Conservation (phyloP, 2,329 filamentous ascomycete species). For the Trichoderma sp. region DNA sequence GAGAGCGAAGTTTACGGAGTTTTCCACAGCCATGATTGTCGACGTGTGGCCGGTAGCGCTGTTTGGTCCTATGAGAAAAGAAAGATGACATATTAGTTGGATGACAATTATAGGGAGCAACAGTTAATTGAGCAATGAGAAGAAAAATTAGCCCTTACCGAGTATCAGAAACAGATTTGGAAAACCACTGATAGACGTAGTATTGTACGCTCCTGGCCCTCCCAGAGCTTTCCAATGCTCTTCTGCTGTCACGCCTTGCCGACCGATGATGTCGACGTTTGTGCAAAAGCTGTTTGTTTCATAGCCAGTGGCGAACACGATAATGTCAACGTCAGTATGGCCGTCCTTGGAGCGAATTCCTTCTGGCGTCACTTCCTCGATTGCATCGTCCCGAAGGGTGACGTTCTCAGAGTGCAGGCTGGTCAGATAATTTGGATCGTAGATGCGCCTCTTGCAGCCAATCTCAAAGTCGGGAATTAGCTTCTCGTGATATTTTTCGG, state of each 20-base stretch:
- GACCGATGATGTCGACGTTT: slow-evolving; percentile 57
- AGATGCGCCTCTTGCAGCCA: slow-evolving; percentile 67
- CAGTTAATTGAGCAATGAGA: neutral
- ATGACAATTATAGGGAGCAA: neutral
- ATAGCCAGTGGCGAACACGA: slow-evolving; percentile 66
- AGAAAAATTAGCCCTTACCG: slow-evolving; percentile 39
- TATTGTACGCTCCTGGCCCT: slow-evolving; percentile 65
- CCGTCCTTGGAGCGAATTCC: slow-evolving; percentile 45
- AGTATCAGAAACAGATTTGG: slow-evolving; percentile 69
- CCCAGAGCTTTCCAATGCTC: slow-evolving; percentile 62
- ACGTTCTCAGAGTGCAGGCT: slow-evolving; percentile 55
- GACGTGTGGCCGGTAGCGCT: slow-evolving; percentile 64
- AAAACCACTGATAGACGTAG: slow-evolving; percentile 60
- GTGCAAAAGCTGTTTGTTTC: slow-evolving; percentile 58
- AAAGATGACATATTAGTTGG: neutral
- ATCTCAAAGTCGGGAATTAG: slow-evolving; percentile 65
- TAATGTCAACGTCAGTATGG: slow-evolving; percentile 58
- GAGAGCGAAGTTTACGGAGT: slow-evolving; percentile 62
- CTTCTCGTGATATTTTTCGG: slow-evolving; percentile 63
- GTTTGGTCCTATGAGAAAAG: slow-evolving; percentile 54
- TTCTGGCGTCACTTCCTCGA: slow-evolving; percentile 51
- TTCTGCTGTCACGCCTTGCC: slow-evolving; percentile 52
- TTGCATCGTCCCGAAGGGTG: slow-evolving; percentile 51
- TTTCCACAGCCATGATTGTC: slow-evolving; percentile 63
- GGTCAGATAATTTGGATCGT: slow-evolving; percentile 59